Evolutionary conservation across 2,329 filamentous ascomycete species (phyloP).

Genomic region (Trichoderma semiorbis): DNA sequence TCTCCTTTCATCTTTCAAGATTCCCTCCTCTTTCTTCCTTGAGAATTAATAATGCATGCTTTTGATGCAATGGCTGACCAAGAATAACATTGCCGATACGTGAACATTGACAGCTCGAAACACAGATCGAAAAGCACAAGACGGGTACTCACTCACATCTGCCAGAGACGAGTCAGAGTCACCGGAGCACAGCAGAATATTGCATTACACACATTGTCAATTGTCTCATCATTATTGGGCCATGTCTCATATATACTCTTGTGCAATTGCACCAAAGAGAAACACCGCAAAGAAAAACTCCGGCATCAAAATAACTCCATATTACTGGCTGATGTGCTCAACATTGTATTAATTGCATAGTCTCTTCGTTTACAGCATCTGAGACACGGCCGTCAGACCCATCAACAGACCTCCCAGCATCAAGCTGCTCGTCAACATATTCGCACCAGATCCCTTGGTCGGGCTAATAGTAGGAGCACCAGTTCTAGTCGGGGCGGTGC

Average conservation of each 20-base stretch:
- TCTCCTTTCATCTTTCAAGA: background rate
- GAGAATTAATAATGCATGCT: background rate
- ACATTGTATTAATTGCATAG: background rate
- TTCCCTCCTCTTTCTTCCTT: background rate
- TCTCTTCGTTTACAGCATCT: conserved; percentile 1
- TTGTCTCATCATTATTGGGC: conserved; percentile 2
- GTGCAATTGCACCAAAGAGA: background rate
- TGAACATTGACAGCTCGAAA: background rate
- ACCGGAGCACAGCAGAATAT: background rate
- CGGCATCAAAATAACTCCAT: background rate
- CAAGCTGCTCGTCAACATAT: conserved; percentile 8
- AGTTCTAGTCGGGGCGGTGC: background rate
- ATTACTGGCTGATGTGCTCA: background rate
- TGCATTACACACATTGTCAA: background rate
- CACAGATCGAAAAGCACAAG: background rate
- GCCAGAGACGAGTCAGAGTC: background rate
- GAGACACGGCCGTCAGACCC: background rate
- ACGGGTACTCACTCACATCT: background rate
- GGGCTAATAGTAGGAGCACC: background rate
- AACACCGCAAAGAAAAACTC: background rate
- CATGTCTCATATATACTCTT: background rate
- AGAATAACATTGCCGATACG: background rate
- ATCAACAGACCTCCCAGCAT: conserved; percentile 12
- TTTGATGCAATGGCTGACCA: background rate
- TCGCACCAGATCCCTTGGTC: background rate